Evolutionary conservation across 225 moss, liverwort and hornwort genomes (phyloP), one percentile per base, ranked within the genome.

Genomic region (Sphagnum tenellum): DNA sequence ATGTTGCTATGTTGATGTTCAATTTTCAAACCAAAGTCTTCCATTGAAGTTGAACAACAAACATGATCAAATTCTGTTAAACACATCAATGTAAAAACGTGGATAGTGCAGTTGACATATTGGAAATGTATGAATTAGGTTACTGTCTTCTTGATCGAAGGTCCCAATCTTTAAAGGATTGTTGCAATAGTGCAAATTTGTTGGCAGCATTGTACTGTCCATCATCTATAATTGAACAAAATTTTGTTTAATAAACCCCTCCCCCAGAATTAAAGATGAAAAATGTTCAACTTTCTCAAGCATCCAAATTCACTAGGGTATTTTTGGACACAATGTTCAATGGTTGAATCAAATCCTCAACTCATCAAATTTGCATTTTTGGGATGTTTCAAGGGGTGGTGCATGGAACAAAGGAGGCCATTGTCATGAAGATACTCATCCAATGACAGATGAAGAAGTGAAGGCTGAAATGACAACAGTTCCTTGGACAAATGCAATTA

Each of bases 341-440:
- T 11, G 56, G 6, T 2, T 4, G 56, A 13, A 29, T 29, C 29
- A 29, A 29, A 29, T 29, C 29, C 29, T 56, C 10, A 56, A 9
- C 56, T 11, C 4, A 56, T 4, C n/a, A 9, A 56, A 56, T 56
- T 13, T 56, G 56, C 56, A 56, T 2, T 12, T 56, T 12, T 11
- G 5, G 56, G 11, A 5, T 56, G 56, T 56, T 56, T 12, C 7
- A 56, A 94, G 91, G 63, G 91, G 91, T 0, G 94, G 91, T 44
- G 56, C 87, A 9, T 91, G 94, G 94, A 91, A 94, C 47, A 70
- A 67, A 3, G 94, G 94, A 3, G 94, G 94, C 5, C 84, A 78
- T 48, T 94, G 94, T 59, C 55, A 81, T 48, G 45, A 68, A 0
- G 94, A 94, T 66, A 51, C 14, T 3, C 73, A 77, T 13, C 94